phyloP scores from a whole-genome alignment of 768 basidiomycete genomes.

The Pleurotus salmoneostramineus region DNA sequence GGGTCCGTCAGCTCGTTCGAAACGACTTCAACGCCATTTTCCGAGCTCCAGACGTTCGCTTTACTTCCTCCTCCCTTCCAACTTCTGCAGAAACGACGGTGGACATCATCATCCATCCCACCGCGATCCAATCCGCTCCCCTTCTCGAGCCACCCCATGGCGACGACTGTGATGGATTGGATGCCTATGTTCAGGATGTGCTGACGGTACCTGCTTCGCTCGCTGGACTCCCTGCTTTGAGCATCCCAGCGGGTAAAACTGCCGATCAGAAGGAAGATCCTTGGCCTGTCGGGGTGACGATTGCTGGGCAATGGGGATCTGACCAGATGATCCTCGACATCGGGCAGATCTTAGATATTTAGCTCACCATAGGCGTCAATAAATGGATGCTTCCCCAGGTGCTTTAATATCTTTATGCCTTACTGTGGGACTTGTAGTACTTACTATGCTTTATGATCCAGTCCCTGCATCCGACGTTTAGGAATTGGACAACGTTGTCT shows the following conservation, averaged over 20 bases:
- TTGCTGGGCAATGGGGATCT: constrained; percentile 85
- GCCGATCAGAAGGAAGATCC: constrained; percentile 37
- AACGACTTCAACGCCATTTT: constrained; percentile 75
- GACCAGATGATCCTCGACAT: not conserved
- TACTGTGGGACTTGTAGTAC: no score
- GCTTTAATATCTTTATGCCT: no score
- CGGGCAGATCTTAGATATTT: not conserved
- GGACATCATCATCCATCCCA: constrained; percentile 84
- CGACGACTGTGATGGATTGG: constrained; percentile 27
- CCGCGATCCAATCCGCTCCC: constrained; percentile 85
- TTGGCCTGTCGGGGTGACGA: constrained; percentile 82
- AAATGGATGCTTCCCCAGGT: no score
- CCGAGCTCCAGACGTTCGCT: constrained; percentile 41
- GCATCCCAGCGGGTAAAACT: constrained; percentile 47
- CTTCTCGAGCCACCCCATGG: constrained; percentile 7
- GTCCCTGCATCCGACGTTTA: no score
- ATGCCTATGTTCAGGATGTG: constrained; percentile 85
- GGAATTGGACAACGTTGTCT: no score
- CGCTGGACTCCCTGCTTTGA: constrained; percentile 82
- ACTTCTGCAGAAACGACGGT: constrained; percentile 33
- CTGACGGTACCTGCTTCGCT: constrained; percentile 90
- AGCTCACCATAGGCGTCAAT: no score
- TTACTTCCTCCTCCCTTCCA: not conserved
- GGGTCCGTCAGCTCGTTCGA: constrained; percentile 67
- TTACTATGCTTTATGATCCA: no score